Percentiles rank a stretch among this genome's conserved stretches.
phyloP scores from a whole-genome alignment of 257 asterid species.

The Solanum microdontum region DNA sequence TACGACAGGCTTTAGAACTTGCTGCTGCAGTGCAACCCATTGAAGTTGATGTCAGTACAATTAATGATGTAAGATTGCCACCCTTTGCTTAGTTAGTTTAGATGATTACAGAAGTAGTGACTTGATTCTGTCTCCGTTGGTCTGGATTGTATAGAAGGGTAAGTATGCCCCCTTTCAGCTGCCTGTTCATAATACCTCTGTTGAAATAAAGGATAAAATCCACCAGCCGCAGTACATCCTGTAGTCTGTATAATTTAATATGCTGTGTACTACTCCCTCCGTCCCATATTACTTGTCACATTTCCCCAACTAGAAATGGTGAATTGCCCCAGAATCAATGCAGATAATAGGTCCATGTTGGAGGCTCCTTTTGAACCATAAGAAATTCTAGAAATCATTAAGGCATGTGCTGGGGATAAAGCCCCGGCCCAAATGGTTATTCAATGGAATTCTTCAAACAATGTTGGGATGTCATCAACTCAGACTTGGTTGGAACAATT shows the following conservation, averaged over 20 bases:
- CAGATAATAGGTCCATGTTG: too few relatives aligned
- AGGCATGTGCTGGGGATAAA: too few relatives aligned
- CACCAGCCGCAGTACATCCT: background rate
- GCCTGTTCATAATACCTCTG: background rate
- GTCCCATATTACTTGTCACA: background rate
- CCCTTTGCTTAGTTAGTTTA: background rate
- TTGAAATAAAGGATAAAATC: background rate
- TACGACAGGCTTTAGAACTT: constrained; percentile 64
- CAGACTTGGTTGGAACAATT: too few relatives aligned
- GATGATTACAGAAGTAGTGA: background rate
- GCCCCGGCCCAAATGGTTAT: too few relatives aligned
- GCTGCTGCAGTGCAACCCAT: constrained; percentile 90
- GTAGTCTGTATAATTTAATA: background rate
- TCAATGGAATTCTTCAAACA: too few relatives aligned
- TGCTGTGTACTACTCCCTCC: constrained; percentile 21
- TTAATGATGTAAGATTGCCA: constrained; percentile 49
- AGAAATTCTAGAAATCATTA: too few relatives aligned
- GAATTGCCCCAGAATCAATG: too few relatives aligned
- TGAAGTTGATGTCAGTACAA: constrained; percentile 45
- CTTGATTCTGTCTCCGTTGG: background rate
- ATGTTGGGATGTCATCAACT: too few relatives aligned
- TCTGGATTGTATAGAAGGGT: background rate
- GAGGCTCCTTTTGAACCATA: too few relatives aligned
- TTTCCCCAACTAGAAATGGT: background rate
- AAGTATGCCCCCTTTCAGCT: background rate